Percentiles rank a stretch among this genome's conserved stretches.
phyloP scores from a whole-genome alignment of 306 rosid genomes.

The Pueraria montana region DNA sequence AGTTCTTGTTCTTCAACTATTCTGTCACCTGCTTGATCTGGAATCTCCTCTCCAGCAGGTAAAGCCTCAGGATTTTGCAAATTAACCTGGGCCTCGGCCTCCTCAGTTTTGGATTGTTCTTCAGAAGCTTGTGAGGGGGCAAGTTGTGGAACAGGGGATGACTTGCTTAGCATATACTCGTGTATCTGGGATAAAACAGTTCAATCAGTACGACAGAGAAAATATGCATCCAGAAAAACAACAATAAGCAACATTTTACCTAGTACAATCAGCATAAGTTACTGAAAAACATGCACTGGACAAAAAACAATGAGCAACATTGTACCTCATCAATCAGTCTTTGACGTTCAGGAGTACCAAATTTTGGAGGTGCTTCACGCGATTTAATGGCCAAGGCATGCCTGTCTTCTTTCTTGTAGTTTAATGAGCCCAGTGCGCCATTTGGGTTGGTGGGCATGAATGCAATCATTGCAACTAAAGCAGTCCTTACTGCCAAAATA shows the following conservation, averaged over 20 bases:
- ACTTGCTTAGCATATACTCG: conserved; percentile 86
- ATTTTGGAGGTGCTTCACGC: conserved; percentile 80
- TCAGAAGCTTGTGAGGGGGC: conserved; percentile 56
- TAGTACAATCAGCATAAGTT: conserved; percentile 15
- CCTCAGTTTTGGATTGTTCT: conserved; percentile 60
- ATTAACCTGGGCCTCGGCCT: conserved; percentile 51
- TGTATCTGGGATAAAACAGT: conserved; percentile 67
- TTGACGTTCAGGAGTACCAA: conserved; percentile 87
- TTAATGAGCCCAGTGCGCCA: conserved; percentile 94
- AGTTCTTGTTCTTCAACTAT: conserved; percentile 69
- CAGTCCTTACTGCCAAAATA: conserved; percentile 85
- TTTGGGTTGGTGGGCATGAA: conserved; percentile 98
- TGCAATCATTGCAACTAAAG: conserved; percentile 94
- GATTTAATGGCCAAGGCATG: conserved; percentile 84
- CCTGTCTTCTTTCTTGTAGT: conserved; percentile 94
- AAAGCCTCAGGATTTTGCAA: conserved; percentile 54
- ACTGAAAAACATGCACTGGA: background rate
- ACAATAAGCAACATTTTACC: conserved; percentile 40
- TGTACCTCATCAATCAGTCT: conserved; percentile 74
- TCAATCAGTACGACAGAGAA: conserved; percentile 19
- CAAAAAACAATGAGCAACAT: conserved; percentile 20
- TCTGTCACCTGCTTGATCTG: conserved; percentile 59
- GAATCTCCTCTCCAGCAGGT: conserved; percentile 52
- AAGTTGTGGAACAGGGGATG: conserved; percentile 70
- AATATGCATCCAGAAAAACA: background rate